Conservation (phyloP, 2,329 filamentous ascomycete species). For the Colletotrichum nymphaeae region DNA sequence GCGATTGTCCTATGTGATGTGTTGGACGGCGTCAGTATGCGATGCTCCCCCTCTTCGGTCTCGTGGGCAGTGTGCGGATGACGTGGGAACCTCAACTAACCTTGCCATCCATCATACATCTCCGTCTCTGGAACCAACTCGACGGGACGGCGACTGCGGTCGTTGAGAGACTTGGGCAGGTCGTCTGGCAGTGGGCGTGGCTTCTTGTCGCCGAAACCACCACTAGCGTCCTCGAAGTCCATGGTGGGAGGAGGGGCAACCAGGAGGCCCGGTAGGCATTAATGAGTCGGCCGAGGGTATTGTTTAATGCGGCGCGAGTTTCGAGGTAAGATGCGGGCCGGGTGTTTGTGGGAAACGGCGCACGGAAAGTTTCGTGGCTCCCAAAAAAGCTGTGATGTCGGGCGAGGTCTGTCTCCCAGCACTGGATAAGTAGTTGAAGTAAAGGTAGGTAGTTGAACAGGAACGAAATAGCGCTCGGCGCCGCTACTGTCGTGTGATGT, state of each 20-base stretch:
- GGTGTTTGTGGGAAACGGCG: constrained; percentile 6
- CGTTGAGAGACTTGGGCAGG: constrained; percentile 90
- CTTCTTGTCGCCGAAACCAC: constrained; percentile 54
- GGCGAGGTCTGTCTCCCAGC: neutral
- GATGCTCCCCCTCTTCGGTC: neutral
- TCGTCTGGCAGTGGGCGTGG: constrained; percentile 78
- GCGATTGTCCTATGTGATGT: constrained; percentile 83
- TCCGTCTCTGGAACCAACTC: constrained; percentile 86
- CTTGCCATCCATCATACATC: constrained; percentile 99
- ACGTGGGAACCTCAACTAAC: constrained; percentile 53
- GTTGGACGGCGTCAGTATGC: constrained; percentile 20
- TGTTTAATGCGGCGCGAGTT: constrained; percentile 25
- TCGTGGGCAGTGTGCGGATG: neutral
- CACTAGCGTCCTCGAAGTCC: constrained; percentile 66
- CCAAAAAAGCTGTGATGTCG: neutral
- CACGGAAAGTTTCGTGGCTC: constrained; percentile 24
- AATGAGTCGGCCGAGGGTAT: constrained; percentile 26
- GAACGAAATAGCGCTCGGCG: constrained; percentile 1
- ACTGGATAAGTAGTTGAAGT: neutral
- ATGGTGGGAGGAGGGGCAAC: constrained; percentile 60
- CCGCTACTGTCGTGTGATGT: constrained; percentile 20
- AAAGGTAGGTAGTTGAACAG: neutral
- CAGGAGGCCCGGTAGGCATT: constrained; percentile 32
- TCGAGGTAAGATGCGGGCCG: constrained; percentile 7
- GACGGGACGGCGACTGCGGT: constrained; percentile 77